Evolutionary conservation across 345 rosid species (phyloP), one percentile per base, ranked within the genome.

Genomic region (Raphanus sativus): DNA sequence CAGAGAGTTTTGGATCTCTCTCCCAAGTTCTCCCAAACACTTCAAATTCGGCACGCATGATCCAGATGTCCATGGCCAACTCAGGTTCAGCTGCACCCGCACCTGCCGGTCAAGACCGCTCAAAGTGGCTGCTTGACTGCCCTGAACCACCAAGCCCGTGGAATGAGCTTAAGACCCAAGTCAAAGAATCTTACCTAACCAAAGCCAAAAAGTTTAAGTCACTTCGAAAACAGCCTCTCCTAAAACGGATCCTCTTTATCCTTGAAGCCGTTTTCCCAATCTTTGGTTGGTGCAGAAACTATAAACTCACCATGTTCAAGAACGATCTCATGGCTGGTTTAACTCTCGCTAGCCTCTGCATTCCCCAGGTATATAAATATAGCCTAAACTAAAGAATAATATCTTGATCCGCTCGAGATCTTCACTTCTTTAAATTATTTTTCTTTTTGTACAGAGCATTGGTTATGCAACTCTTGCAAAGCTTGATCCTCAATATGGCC

Each of bases 261-360:
- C 38, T 90, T 64, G 77, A 81, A 74, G 75, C 81, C 5, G 32
- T 81, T 13, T 94, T 94, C 81, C 97, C 98, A 25, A 83, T 90
- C 69, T 84, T 94, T 54, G 65, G 77, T 42, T 94, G 97, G 97
- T 76, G 87, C 62, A 69, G 80, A 77, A 75, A 83, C 73, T 92
- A 92, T 72, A 86, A 85, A 26, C 69, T 76, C 8, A 58, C 83
- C 0, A 84, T 85, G 71, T 87, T 94, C 84, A 94, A 87, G 87
- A 86, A 77, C 26, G 98, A 94, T 62, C 76, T 94, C 48, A 50
- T 94, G 86, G 94, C 95, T 2, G 97, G 97, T 67, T 82, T 94
- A 55, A 94, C 98, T 67, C 97, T 94, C 6, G 97, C 98, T 28
- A 94, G 98, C 83, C 95, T 94, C 69, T 86, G 97, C 89, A 94